phyloP scores from a whole-genome alignment of 2,329 filamentous ascomycete species.

The Trichoderma harzianum region DNA sequence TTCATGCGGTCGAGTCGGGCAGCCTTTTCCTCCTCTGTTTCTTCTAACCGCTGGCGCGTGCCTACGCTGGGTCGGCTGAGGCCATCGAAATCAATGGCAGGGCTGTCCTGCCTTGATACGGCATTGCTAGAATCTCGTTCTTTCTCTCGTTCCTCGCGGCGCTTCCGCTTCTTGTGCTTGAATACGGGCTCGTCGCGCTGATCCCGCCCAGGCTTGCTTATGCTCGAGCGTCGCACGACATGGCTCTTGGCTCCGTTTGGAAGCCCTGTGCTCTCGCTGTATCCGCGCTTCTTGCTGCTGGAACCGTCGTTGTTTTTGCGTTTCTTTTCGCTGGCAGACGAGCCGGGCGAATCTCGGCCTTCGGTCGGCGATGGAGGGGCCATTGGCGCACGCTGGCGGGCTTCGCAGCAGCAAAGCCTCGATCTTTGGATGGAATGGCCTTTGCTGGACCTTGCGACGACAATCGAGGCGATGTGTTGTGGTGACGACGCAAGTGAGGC shows the following conservation, averaged over 20 bases:
- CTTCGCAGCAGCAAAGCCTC: neutral
- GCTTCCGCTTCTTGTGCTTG: constrained; percentile 14
- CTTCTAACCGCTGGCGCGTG: constrained; percentile 60
- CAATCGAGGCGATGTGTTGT: neutral
- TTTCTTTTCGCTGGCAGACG: constrained; percentile 13
- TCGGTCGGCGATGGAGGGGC: constrained; percentile 3
- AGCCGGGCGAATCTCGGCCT: constrained; percentile 13
- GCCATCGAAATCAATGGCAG: constrained; percentile 60
- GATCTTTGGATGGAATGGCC: neutral
- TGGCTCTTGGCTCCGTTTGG: constrained; percentile 7
- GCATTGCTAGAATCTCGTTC: neutral
- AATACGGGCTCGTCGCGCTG: constrained; percentile 13
- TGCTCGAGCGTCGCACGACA: constrained; percentile 14
- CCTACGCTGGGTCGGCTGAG: constrained; percentile 59
- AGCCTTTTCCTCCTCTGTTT: constrained; percentile 43
- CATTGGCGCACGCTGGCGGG: neutral
- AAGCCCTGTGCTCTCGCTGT: neutral
- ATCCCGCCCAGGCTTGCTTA: constrained; percentile 17
- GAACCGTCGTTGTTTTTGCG: constrained; percentile 7
- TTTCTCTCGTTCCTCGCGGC: neutral
- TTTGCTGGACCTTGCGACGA: neutral
- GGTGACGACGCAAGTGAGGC: neutral
- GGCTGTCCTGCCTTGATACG: constrained; percentile 36
- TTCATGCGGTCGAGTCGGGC: constrained; percentile 56
- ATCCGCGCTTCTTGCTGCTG: constrained; percentile 4